A percentile compares a stretch with the other conserved stretches of the same genome.
phyloP scores from a whole-genome alignment of 331 rosid species.

The Prunus yedoensis region DNA sequence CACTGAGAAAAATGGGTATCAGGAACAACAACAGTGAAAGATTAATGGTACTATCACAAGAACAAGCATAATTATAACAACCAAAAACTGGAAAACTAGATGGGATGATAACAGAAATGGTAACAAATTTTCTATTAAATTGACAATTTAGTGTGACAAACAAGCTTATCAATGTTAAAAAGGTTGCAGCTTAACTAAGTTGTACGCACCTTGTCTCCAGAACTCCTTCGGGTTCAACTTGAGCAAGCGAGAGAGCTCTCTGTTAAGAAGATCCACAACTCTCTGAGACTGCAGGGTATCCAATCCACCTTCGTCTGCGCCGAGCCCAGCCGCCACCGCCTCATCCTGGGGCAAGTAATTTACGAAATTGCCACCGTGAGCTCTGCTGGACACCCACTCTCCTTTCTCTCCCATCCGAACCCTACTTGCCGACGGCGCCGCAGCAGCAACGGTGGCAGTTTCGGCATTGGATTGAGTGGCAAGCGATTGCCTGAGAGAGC shows the following conservation, averaged over 20 bases:
- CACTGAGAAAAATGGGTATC: conserved; percentile 47
- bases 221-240: conserved; percentile 77
- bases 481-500: conserved; percentile 56
- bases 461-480: conserved; percentile 36
- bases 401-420: conserved; percentile 40
- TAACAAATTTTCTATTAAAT: not conserved
- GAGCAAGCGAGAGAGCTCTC: conserved; percentile 75
- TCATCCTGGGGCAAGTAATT: conserved; percentile 91
- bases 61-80: not conserved
- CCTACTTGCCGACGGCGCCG: conserved; percentile 23
- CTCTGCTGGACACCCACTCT: conserved; percentile 43
- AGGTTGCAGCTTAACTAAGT: not conserved
- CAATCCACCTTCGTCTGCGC: conserved; percentile 85
- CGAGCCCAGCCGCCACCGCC: conserved; percentile 89
- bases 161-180: no score
- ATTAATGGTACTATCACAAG: not conserved
- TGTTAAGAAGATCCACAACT: conserved; percentile 86
- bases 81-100: no score
- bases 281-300: conserved; percentile 92
- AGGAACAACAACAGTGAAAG: not conserved
- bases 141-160: not conserved
- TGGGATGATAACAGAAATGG: not conserved
- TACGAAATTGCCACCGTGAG: conserved; percentile 59
- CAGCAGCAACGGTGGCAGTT: conserved; percentile 7
- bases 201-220: conserved; percentile 71